Conservation (phyloP, 2,329 filamentous ascomycete species). For the Chrysosphaeria jannelii region DNA sequence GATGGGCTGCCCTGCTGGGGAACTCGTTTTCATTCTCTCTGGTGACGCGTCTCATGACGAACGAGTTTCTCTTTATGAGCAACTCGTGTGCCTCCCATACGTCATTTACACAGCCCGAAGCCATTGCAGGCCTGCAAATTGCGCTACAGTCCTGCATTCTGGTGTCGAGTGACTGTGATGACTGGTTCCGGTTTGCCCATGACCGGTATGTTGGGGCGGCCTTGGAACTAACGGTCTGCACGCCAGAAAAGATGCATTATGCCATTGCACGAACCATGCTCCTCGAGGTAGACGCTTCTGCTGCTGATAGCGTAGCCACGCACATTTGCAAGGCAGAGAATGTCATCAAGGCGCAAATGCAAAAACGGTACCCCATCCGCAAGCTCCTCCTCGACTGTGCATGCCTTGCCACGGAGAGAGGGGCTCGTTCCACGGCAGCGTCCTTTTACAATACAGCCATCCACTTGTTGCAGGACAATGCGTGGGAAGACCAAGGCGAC, state of each 20-base stretch:
- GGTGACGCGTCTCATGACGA: constrained; percentile 44
- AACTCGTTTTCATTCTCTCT: constrained; percentile 61
- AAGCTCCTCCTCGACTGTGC: constrained; percentile 54
- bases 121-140: constrained; percentile 51
- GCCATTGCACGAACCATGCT: constrained; percentile 58
- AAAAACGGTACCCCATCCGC: constrained; percentile 32
- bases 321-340: constrained; percentile 55
- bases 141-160: constrained; percentile 57
- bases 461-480: constrained; percentile 44
- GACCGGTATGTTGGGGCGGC: constrained; percentile 63
- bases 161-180: constrained; percentile 54
- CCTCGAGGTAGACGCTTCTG: too few relatives aligned
- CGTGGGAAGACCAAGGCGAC: constrained; percentile 44
- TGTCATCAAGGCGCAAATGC: constrained; percentile 38
- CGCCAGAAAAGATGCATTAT: constrained; percentile 61
- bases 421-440: constrained; percentile 51
- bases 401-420: constrained; percentile 48
- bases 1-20: constrained; percentile 65
- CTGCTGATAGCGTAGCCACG: constrained; percentile 33
- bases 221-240: constrained; percentile 34
- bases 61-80: constrained; percentile 34
- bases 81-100: constrained; percentile 12
- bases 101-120: constrained; percentile 30
- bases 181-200: constrained; percentile 66
- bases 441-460: constrained; percentile 58